These are phyloP conservation scores for Penstemon davidsonii DNA, from an alignment of 257 asterid species.

Conservation along the genomic window DNA sequence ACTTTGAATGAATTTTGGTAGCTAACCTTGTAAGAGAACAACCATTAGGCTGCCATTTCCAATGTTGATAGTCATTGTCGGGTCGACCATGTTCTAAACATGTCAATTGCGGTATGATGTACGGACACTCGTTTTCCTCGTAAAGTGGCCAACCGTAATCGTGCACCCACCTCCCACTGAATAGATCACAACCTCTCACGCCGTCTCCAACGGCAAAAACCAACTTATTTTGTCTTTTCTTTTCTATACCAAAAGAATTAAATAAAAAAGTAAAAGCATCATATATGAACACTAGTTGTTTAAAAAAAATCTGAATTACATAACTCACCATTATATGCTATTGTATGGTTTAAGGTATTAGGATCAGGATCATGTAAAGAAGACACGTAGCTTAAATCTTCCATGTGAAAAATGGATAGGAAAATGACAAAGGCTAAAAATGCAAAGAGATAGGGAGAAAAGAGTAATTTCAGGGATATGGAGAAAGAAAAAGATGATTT, in stretches of 20 bases:
- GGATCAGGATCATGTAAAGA: constrained; percentile 6
- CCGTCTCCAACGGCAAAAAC: not conserved
- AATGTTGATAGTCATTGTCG: constrained; percentile 8
- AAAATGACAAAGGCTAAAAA: not conserved
- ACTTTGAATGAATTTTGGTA: no score
- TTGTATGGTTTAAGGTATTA: not conserved
- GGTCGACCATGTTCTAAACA: constrained; percentile 22
- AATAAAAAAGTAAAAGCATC: not conserved
- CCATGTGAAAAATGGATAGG: constrained; percentile 5
- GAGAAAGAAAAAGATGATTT: not conserved
- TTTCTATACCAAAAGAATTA: not conserved
- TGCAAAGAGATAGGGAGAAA: constrained; percentile 8
- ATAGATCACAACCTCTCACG: not conserved
- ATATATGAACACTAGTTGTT: not conserved
- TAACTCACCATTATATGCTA: no score
- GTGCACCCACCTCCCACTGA: constrained; percentile 17
- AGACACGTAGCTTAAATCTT: constrained; percentile 6
- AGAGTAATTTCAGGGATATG: not conserved
- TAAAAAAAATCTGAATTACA: not conserved
- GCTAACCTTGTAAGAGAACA: constrained; percentile 22
- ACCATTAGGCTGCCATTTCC: constrained; percentile 21
- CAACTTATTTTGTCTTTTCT: not conserved
- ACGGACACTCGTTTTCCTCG: constrained; percentile 18
- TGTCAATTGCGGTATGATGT: constrained; percentile 21
- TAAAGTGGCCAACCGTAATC: constrained; percentile 11